Percentiles rank a stretch among this genome's conserved stretches.
These are phyloP conservation scores for Cladosporium cucumerinum DNA, from an alignment of 2,329 filamentous ascomycete species.

Conservation along the genomic window DNA sequence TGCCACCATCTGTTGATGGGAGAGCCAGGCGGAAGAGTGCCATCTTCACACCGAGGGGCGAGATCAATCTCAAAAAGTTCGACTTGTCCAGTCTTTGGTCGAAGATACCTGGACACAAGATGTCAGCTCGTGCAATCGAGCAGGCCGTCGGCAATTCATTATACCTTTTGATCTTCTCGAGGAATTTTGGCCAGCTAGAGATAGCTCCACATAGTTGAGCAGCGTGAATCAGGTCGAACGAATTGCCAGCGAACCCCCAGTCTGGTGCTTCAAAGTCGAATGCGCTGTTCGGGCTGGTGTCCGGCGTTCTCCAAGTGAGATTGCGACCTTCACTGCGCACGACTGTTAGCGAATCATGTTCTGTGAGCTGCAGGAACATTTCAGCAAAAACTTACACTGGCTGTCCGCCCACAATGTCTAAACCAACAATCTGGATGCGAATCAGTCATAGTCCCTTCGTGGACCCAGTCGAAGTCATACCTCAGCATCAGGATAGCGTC, in stretches of 20 bases:
- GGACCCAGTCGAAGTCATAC: conserved; percentile 25
- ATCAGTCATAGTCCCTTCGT: neutral
- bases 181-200: conserved; percentile 57
- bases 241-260: conserved; percentile 65
- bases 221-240: conserved; percentile 81
- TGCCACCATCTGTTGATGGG: conserved; percentile 66
- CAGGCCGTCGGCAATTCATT: neutral
- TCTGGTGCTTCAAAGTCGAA: conserved; percentile 75
- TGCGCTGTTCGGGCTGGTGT: conserved; percentile 20
- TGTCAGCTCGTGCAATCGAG: neutral
- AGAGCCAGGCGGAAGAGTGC: conserved; percentile 53
- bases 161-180: conserved; percentile 64
- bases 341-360: neutral
- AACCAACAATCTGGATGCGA: conserved; percentile 25
- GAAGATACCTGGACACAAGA: conserved; percentile 61
- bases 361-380: neutral
- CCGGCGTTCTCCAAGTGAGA: conserved; percentile 19
- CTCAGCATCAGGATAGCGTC: conserved; percentile 49
- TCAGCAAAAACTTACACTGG: neutral
- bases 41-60: conserved; percentile 68
- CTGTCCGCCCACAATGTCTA: conserved; percentile 24
- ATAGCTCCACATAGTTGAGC: conserved; percentile 77
- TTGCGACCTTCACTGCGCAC: neutral
- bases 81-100: conserved; percentile 65
- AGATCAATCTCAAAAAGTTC: conserved; percentile 92